phyloP scores from a whole-genome alignment of 2,329 filamentous ascomycete genomes.

The Plenodomus lindquistii region DNA sequence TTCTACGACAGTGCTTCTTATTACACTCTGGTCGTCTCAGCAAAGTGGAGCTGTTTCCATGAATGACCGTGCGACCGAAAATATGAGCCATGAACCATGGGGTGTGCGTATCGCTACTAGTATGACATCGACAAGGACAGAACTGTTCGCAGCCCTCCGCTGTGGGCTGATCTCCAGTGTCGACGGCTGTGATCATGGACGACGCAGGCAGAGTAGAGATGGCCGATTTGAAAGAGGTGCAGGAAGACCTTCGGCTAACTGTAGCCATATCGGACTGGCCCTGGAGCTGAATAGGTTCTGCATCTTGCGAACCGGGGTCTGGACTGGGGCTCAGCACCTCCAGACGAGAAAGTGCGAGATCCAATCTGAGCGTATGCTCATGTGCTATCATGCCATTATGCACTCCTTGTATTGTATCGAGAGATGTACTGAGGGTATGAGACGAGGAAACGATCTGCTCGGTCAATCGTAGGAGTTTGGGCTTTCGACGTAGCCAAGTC shows the following conservation, averaged over 20 bases:
- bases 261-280: neutral
- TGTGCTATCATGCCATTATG: neutral
- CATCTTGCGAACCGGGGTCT: no score
- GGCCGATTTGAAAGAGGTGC: no score
- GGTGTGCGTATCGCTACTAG: neutral
- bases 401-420: constrained; percentile 1
- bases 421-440: neutral
- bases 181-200: no score
- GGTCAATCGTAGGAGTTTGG: constrained; percentile 1
- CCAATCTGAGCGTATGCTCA: constrained; percentile 1
- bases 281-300: neutral
- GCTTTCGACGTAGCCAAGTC: constrained; percentile 4
- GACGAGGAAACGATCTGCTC: neutral
- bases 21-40: constrained; percentile 4
- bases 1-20: constrained; percentile 4
- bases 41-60: constrained; percentile 5
- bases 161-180: neutral
- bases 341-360: neutral
- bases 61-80: constrained; percentile 3
- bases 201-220: no score
- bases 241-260: neutral
- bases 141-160: constrained; percentile 4
- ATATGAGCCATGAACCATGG: constrained; percentile 4
- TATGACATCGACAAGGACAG: constrained; percentile 9
- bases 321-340: neutral